Evolutionary conservation across 352 stramenopile species (phyloP), one percentile per base, ranked within the genome.

Genomic region (Phytophthora tubulina): DNA sequence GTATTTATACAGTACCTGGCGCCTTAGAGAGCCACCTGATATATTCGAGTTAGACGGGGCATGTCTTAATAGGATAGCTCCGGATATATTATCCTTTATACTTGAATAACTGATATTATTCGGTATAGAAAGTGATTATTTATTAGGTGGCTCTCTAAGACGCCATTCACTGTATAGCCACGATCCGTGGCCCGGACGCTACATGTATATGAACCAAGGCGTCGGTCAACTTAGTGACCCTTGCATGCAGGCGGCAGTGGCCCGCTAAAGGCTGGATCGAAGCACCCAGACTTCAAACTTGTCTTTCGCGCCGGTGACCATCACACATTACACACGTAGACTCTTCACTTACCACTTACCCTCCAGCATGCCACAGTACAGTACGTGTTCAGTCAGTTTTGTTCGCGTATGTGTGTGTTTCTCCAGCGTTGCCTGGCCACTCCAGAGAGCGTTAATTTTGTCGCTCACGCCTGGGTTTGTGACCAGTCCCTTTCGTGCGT

Each of bases 301-400:
- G 57, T 76, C 31, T 66, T 76, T 76, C 64, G 70, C 70, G 63
- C 55, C 27, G 27, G 14, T 72, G 15, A 17, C 7, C 51, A 39
- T 61, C 17, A 15, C 32, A 46, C 27, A 52, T 73, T 71, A 71
- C 64, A 64, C 46, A 71, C 46, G n/a, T 27, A 27, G 60, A 27
- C 30, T 36, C 11, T 17, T 49, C 33, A 38, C 31, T 67, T 48
- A 38, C 60, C 60, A 42, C 41, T 72, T 64, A 35, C 48, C 38
- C 42, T 55, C 38, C 27, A 11, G 17, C 17, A 17, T 38, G 35
- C 15, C 33, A 27, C 21, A 27, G 21, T 27, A 27, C 21, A 27
- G 21, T 27, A 27, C 21, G 21, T 27, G 21, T 27, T 6, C 35
- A 10, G 49, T 50, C 17, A 53, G 17, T 48, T 54, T 73, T 56